Evolutionary conservation across 192 early-diverging fungal species (phyloP), one percentile per base, ranked within the genome.

Genomic region (Rhizophagus sp.): DNA sequence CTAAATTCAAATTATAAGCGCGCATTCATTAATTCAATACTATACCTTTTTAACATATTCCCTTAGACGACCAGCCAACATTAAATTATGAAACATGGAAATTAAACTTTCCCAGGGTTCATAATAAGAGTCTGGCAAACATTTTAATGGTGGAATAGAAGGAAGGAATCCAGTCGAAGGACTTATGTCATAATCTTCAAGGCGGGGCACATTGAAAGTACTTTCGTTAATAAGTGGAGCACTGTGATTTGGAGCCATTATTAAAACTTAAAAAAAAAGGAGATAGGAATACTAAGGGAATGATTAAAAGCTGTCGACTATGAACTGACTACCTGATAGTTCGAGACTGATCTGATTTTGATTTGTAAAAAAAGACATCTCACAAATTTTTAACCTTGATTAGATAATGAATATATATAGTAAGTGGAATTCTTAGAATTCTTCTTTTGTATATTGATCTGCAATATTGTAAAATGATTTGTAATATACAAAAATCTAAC

Each of bases 81-180:
- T 77, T 34, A 95, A 89, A 27, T 88, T 88, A 70, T 93, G 92
- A 83, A 96, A 91, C 77, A 90, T 81, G 66, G 95, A 91, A 84
- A 98, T 89, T 75, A 94, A 88, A 0, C 65, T 71, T 84, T 98
- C 97, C 97, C 97, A 99, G 2, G 94, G 94, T 50, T 90, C 90
- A 85, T 90, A 99, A 82, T 96, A 94, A 30, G 88, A 87, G 44
- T 94, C 86, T 22, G 93, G 84, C 12, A 99, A 84, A 41, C 95
- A 85, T 7, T 85, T 83, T 75, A 97, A 83, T 52, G 97, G 97
- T 49, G 92, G 91, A 39, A 88, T 85, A 22, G 85, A 82, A 4
- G 96, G 97, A 25, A 99, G 85, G 84, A 99, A 99, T 6, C 97
- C 97, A 33, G 92, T 93, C 36, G 83, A 79, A 8, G 93, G 92